Base-by-base conservation (phyloP, 805 yeast genomes). In the Nakazawaea ambrosiae region DNA sequence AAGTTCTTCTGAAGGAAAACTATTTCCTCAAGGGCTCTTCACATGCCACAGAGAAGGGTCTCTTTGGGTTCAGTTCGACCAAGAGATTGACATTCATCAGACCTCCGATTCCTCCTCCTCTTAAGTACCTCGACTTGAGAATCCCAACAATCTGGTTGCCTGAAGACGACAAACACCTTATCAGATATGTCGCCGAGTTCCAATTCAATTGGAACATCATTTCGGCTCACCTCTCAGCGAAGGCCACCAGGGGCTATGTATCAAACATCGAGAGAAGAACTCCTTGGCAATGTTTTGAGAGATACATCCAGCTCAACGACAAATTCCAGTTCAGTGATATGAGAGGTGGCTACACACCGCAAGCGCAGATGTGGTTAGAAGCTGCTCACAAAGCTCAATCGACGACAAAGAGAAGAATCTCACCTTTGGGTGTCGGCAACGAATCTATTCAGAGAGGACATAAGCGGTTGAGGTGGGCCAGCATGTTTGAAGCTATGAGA, bases 221-320 rank as follows among this genome's bases (percentile, higher is more conserved):
- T 17, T 78, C 96, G 3, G 83, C 89, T 5, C 85, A 83, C 52
- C 63, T 92, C 55, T 71, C 82, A 31, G 70, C 80, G 2, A 66
- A 71, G 35, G 73, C 87, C 2, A 73, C 86, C 0, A 68, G 76
- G 45, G 74, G 81, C 11, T 88, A 86, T 55, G 73, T 78, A 27
- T 83, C 97, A 1, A 88, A 86, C 51, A 86, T 88, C 40, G 97
- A 92, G 57, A 74, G 97, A 51, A 73, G 98, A 51, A 92, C 97
- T 0, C 95, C 98, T 0, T 92, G 98, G 98, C 97, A 90, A 56
- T 90, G 97, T 56, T 92, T 92, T 63, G 98, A 92, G 58, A 67
- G 98, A 47, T 92, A 90, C 66, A 81, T 89, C 43, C 97, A 90
- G 61, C 68, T 92, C 46, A 87, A 85, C 49, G 96, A 90, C 42